phyloP scores from a whole-genome alignment of 257 asterid genomes.

The Nicotiana knightiana region DNA sequence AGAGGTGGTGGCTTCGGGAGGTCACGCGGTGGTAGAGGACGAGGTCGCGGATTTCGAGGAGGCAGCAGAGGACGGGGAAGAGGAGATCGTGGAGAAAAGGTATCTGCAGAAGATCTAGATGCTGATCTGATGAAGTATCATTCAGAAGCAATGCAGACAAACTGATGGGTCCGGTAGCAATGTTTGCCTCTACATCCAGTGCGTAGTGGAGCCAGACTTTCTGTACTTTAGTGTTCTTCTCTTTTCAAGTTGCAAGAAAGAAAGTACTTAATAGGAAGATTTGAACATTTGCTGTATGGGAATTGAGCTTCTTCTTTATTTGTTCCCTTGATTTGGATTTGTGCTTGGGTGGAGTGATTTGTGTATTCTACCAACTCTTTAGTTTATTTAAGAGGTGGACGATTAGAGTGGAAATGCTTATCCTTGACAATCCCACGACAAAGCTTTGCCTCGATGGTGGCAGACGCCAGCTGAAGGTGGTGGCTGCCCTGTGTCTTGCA shows the following conservation, averaged over 20 bases:
- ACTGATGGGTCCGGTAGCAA: conserved; percentile 14
- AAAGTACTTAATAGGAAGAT: conserved; percentile 12
- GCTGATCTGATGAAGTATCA: conserved; percentile 67
- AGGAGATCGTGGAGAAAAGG: conserved; percentile 46
- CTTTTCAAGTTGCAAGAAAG: conserved; percentile 11
- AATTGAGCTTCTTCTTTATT: not conserved
- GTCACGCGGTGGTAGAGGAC: conserved; percentile 33
- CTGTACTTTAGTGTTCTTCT: not conserved
- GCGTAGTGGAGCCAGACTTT: not conserved
- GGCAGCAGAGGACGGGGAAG: conserved; percentile 46
- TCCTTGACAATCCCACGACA: conserved; percentile 10
- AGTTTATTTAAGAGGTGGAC: conserved; percentile 12
- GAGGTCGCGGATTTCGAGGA: conserved; percentile 38
- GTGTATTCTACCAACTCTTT: conserved; percentile 16
- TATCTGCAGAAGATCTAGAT: conserved; percentile 69
- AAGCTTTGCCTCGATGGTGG: conserved; percentile 11
- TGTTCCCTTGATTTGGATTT: conserved; percentile 15
- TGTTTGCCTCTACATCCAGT: conserved; percentile 4
- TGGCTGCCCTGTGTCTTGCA: conserved; percentile 13
- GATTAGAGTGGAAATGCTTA: conserved; percentile 12
- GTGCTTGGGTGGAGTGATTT: conserved; percentile 22
- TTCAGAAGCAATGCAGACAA: conserved; percentile 47
- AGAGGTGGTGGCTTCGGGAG: conserved; percentile 43
- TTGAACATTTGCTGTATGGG: conserved; percentile 10
- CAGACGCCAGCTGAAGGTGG: conserved; percentile 11